These are phyloP conservation scores for Pilatotrama ljubarskyi DNA, from an alignment of 768 basidiomycete species.

Conservation along the genomic window DNA sequence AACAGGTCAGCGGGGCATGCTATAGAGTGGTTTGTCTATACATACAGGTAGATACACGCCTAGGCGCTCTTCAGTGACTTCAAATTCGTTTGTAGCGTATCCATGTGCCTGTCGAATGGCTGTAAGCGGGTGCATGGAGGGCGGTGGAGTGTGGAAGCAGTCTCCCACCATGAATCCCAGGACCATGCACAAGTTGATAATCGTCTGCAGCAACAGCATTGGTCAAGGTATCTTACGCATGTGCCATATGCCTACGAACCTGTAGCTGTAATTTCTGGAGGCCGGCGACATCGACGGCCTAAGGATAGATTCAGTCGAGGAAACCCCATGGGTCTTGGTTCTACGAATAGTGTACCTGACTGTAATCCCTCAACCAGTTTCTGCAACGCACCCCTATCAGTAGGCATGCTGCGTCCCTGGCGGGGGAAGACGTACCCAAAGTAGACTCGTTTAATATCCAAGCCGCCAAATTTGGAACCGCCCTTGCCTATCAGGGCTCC, in stretches of 20 bases:
- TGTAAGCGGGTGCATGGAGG: not conserved
- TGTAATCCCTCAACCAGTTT: conserved; percentile 90
- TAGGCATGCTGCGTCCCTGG: not conserved
- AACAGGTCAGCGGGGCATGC: not conserved
- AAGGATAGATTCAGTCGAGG: not conserved
- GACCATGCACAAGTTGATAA: conserved; percentile 85
- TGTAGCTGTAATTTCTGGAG: conserved; percentile 71
- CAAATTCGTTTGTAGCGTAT: conserved; percentile 82
- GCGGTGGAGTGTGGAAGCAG: not conserved
- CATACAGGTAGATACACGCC: conserved; percentile 81
- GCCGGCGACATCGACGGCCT: conserved; percentile 84
- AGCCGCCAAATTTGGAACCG: conserved; percentile 65
- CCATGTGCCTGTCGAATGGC: conserved; percentile 58
- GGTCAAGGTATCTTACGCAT: not conserved
- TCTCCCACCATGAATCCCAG: conserved; percentile 79
- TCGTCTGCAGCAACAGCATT: conserved; percentile 51
- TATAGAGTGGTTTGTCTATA: conserved; percentile 11
- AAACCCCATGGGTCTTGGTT: not conserved
- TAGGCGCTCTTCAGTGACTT: conserved; percentile 80
- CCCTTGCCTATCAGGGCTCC: conserved; percentile 57
- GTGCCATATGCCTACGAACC: conserved; percentile 37
- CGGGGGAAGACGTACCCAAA: conserved; percentile 56
- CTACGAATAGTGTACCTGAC: conserved; percentile 46
- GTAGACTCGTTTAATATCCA: conserved; percentile 85
- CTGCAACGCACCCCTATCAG: conserved; percentile 35